Base-by-base conservation (phyloP, 805 yeast species). In the Yamadazyma paraphyllophila region DNA sequence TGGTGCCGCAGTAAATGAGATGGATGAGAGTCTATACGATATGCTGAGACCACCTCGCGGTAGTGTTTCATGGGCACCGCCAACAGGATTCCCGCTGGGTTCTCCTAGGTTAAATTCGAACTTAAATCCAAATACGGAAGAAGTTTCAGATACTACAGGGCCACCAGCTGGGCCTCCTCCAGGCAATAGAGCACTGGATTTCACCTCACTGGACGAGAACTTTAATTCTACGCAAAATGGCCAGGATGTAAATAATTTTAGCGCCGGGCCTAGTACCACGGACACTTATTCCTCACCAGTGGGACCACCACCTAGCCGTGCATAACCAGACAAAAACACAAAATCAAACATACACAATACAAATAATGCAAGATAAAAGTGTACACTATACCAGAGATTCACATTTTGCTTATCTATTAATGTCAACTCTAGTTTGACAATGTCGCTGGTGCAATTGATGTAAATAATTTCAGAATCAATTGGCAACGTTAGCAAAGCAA, bases 1-100 rank as follows among this genome's bases (percentile, higher is more conserved):
- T 37, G 52, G 49, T 2, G 41, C 42, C n/a, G 33, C 33, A 8
- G 17, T 35, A 1, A 14, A n/a, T 7, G 41, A 39, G 1, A 43
- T 43, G 25, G 38, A 35, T 14, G 43, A 39, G 12, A 32, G 24
- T 24, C 16, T 31, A 14, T 29, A 31, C 20, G 41, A 39, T 39
- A 32, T 39, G 6, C 7, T 29, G 8, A 17, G 43, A 15, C 43
- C 43, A 3, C 31, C 40, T 13, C 27, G 39, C 3, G 40, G 40
- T n/a, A 37, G 40, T 13, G 40, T 37, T 26, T 26, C 40, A 17
- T 37, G 20, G 31, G 40, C 26, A 14, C 10, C 37, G 10, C 24
- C 13, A 8, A 29, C 31, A 11, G 31, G 31, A 10, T 9, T 29
- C 7, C 31, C 31, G 6, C 24, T 20, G 24, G 24, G 24, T 20